These are phyloP conservation scores for Botrytis elliptica DNA, from an alignment of 2,329 filamentous ascomycete species.

Conservation along the genomic window DNA sequence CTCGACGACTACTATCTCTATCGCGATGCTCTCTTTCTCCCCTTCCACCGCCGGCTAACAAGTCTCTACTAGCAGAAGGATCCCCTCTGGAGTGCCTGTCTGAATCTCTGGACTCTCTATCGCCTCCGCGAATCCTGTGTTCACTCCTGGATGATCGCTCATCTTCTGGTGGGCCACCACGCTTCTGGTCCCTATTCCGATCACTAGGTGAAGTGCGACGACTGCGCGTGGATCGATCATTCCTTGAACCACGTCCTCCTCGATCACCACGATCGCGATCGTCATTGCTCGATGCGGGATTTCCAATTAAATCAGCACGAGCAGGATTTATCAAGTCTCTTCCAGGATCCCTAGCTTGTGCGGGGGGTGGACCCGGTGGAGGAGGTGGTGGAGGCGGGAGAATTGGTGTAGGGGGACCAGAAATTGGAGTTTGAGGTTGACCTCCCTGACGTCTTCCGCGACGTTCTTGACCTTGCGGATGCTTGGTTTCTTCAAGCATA, in stretches of 20 bases:
- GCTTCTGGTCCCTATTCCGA: conserved; percentile 36
- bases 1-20: conserved; percentile 26
- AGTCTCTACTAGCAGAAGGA: conserved; percentile 23
- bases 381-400: conserved; percentile 52
- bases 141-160: conserved; percentile 33
- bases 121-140: conserved; percentile 34
- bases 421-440: conserved; percentile 53
- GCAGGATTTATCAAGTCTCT: conserved; percentile 34
- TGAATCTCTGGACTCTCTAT: conserved; percentile 27
- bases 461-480: conserved; percentile 42
- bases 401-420: conserved; percentile 51
- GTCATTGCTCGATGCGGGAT: conserved; percentile 23
- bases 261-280: conserved; percentile 32
- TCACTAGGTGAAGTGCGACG: conserved; percentile 36
- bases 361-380: conserved; percentile 36
- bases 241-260: conserved; percentile 33
- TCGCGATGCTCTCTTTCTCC: conserved; percentile 26
- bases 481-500: conserved; percentile 43
- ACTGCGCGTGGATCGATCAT: conserved; percentile 38
- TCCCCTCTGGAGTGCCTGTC: conserved; percentile 15
- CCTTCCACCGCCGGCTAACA: conserved; percentile 28
- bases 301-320: conserved; percentile 37
- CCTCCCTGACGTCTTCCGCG: conserved; percentile 40
- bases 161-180: conserved; percentile 30
- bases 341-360: conserved; percentile 27